Conservation (phyloP, 1,139 yeast species). For the Pneumocystis murina region DNA sequence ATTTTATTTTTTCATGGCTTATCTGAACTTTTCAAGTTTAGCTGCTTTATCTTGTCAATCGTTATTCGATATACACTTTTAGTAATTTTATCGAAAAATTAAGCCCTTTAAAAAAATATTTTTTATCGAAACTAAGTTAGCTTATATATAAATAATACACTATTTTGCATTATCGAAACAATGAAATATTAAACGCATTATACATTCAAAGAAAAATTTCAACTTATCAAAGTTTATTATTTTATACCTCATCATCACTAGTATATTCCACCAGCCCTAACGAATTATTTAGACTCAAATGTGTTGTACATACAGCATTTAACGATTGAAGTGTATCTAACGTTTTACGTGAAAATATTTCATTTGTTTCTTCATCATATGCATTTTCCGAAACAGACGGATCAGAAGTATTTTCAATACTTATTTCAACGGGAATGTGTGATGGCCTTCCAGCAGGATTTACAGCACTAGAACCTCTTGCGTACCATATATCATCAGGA, state of each 20-base stretch:
- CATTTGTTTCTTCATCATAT: background rate
- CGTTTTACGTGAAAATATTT: background rate
- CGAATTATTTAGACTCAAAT: background rate
- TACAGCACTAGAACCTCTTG: slow-evolving; percentile 12
- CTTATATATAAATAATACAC: background rate
- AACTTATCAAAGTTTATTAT: background rate
- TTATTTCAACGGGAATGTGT: background rate
- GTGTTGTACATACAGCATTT: background rate
- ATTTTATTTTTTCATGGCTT: background rate
- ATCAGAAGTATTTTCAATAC: background rate
- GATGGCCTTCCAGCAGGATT: slow-evolving; percentile 6
- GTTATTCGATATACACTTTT: background rate
- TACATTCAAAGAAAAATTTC: background rate
- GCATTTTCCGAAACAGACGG: background rate
- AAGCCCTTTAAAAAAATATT: background rate
- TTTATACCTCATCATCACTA: background rate
- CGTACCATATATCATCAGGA: slow-evolving; percentile 15
- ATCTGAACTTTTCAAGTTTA: background rate
- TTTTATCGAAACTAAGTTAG: background rate
- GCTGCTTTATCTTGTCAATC: background rate
- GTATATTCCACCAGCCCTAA: background rate
- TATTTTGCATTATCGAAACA: background rate
- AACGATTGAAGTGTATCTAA: background rate
- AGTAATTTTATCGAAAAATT: background rate
- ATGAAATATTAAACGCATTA: background rate